Evolutionary conservation across 2,329 filamentous ascomycete genomes (phyloP).

Genomic region (Sporothrix mexicana): DNA sequence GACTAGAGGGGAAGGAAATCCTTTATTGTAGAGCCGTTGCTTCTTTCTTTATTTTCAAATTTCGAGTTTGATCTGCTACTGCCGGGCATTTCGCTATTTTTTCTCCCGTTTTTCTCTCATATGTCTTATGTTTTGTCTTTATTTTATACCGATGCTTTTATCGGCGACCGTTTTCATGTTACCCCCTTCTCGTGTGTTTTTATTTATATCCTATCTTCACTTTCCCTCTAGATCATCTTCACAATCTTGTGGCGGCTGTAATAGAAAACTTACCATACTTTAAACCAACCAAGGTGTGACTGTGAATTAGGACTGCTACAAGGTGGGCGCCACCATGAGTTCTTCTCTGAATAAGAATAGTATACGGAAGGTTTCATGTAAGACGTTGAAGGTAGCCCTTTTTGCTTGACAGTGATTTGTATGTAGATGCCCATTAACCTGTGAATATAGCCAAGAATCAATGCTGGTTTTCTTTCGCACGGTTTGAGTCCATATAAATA

Average conservation of each 20-base stretch:
- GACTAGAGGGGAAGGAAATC: background rate
- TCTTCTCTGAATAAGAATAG: background rate
- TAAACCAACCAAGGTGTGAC: background rate
- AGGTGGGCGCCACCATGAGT: too few relatives aligned
- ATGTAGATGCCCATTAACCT: too few relatives aligned
- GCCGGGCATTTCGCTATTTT: background rate
- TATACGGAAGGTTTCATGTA: too few relatives aligned
- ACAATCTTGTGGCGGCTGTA: slow-evolving; percentile 1
- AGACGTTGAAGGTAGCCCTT: too few relatives aligned
- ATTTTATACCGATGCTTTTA: background rate
- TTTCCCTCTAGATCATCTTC: slow-evolving; percentile 1
- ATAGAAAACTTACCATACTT: slow-evolving; percentile 1
- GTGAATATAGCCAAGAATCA: too few relatives aligned
- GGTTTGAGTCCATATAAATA: too few relatives aligned
- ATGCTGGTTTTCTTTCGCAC: too few relatives aligned
- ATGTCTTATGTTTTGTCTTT: background rate
- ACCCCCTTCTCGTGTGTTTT: slow-evolving; percentile 14
- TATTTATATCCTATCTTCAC: background rate
- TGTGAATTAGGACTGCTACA: too few relatives aligned
- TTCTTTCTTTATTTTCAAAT: background rate
- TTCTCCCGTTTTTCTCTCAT: background rate
- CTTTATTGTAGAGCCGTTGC: background rate
- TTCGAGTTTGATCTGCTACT: background rate
- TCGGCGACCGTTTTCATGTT: background rate
- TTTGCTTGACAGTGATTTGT: too few relatives aligned